Evolutionary conservation across 495 filamentous ascomycete species (phyloP), one percentile per base, ranked within the genome.

Genomic region (Margaritispora aquatica): DNA sequence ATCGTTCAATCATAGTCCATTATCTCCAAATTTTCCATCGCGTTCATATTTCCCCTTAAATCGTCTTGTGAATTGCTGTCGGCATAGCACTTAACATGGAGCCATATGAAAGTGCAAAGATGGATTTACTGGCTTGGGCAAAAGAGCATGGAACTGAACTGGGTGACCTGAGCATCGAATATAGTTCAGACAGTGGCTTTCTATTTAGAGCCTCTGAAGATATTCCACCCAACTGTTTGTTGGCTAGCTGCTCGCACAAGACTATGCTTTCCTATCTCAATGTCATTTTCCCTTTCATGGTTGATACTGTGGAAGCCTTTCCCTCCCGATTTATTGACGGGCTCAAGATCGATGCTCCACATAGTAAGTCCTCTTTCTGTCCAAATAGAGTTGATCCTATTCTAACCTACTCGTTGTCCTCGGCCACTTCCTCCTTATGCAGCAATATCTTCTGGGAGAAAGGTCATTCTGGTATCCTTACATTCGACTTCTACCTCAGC

Each of bases 391-490:
- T n/a, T n/a, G n/a, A n/a, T n/a, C n/a, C n/a, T n/a, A n/a, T n/a
- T n/a, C n/a, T n/a, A n/a, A n/a, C n/a, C n/a, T n/a, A n/a, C n/a
- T n/a, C n/a, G n/a, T n/a, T 36, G 58, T 67, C 17, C 63, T 67
- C 34, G 58, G 65, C 4, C 48, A 68, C 47, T 67, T 67, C 49
- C 64, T 67, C 53, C 48, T 67, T 2, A 48, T 67, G n/a, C 65
- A 67, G 26, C 65, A 67, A 59, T 68, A 63, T 62, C 72, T 83
- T 23, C 68, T 73, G 48, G 70, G 71, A 7, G 58, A 71, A 26
- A 52, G 71, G n/a, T 81, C 78, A 0, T 71, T 70, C 50, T 83
- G 80, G 80, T 73, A 65, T 64, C 70, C 73, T 13, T 83, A 83
- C 59, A 80, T 81, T 54, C 65, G 69, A 9, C 72, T 74, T 2